Base-by-base conservation (phyloP, 371 early-diverging fungal species). In the Mortierella sp. region DNA sequence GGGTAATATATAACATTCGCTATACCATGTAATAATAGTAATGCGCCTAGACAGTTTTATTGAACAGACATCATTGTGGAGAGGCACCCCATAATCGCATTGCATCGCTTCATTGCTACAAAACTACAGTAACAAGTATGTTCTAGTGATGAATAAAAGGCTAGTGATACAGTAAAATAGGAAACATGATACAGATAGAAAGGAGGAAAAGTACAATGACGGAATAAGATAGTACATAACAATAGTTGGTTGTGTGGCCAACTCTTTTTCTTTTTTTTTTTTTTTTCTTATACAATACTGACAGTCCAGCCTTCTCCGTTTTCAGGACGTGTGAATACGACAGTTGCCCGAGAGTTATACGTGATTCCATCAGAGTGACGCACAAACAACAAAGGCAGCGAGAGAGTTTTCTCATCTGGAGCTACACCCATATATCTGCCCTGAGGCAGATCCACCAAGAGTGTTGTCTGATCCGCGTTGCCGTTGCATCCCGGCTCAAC, bases 261-360 rank as follows among this genome's bases (percentile, higher is more conserved):
- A 28, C 1, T 2, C 28, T 1, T 28, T 28, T 2, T 28, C 36
- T 45, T 28, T 58, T 2, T 15, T 1, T 28, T 28, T 2, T 28
- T 48, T 45, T 28, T 58, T 2, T 15, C 28, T 72, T 73, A 82
- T 9, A 70, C 73, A 64, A 82, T 76, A 21, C 58, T 62, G 40
- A 82, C 76, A 2, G 74, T 47, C 82, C 76, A 76, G 9, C 73
- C 76, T 21, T 81, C 76, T 32, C 66, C 66, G 21, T 69, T 72
- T 22, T 76, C 72, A 28, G 69, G 76, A n/a, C 76, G 73, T 5
- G 76, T 67, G 36, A 82, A 82, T 21, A 69, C 67, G 19, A 76
- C 76, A 38, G 76, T 82, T 58, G 82, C 82, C 6, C 82, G 65
- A 3, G 82, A 82, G 66, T 82, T 72, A 68, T 82, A 82, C 0